A percentile compares a stretch with the other conserved stretches of the same genome.
Evolutionary conservation across 2,329 filamentous ascomycete species (phyloP).

Genomic region (Alternaria dauci): DNA sequence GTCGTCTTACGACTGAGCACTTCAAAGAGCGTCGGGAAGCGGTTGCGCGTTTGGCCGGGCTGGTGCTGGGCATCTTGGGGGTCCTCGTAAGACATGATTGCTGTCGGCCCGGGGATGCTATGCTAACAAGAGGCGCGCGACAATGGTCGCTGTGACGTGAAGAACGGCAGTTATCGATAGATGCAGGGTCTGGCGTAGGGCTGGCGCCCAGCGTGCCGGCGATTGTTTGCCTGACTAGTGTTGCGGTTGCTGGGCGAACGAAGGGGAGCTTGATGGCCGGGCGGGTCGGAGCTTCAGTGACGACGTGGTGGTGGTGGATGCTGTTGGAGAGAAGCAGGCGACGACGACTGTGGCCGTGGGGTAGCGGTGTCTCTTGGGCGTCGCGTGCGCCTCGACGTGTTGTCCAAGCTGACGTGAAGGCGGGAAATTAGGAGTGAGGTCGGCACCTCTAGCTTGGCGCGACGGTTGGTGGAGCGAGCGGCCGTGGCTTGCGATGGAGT

Average conservation of each 20-base stretch:
- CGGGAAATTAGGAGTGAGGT: slow-evolving; percentile 48
- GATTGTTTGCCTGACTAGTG: slow-evolving; percentile 8
- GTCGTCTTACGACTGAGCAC: slow-evolving; percentile 93
- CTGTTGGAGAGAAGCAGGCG: slow-evolving; percentile 11
- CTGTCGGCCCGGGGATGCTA: slow-evolving; percentile 4
- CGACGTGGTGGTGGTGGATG: neutral
- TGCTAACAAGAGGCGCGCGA: slow-evolving; percentile 29
- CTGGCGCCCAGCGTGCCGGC: slow-evolving; percentile 27
- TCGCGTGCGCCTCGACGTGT: slow-evolving; percentile 35
- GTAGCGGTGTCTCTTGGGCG: slow-evolving; percentile 20
- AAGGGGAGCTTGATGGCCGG: slow-evolving; percentile 1
- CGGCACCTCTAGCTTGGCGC: slow-evolving; percentile 43
- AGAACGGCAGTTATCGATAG: slow-evolving; percentile 34
- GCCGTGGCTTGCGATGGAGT: slow-evolving; percentile 36
- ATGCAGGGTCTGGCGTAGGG: slow-evolving; percentile 26
- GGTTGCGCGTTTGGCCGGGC: slow-evolving; percentile 66
- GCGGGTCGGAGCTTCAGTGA: neutral
- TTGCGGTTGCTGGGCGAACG: slow-evolving; percentile 30
- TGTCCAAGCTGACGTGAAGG: slow-evolving; percentile 31
- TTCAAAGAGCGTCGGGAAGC: slow-evolving; percentile 93
- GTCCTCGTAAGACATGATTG: slow-evolving; percentile 35
- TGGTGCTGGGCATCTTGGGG: slow-evolving; percentile 13
- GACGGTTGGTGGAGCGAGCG: slow-evolving; percentile 35
- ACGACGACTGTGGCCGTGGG: slow-evolving; percentile 1
- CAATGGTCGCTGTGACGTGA: slow-evolving; percentile 22